These are phyloP conservation scores for Nigrograna mackinnonii DNA, from an alignment of 2,329 filamentous ascomycete genomes.

Conservation along the genomic window DNA sequence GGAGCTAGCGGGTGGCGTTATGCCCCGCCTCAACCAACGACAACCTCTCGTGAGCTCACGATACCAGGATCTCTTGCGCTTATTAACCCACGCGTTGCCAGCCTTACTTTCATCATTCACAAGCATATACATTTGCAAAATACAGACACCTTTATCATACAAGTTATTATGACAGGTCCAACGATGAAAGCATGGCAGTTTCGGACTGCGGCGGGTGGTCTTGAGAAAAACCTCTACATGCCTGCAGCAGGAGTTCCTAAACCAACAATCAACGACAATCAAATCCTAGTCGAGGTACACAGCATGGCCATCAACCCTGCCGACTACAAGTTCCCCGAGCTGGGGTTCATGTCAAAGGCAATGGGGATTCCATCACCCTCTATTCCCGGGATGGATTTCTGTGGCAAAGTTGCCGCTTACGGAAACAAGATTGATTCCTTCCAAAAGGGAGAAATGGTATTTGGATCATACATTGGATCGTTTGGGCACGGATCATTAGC, in stretches of 20 bases:
- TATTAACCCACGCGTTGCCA: too few species aligned
- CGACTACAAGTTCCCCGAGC: slow-evolving; percentile 66
- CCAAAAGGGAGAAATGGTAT: slow-evolving; percentile 43
- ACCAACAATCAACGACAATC: slow-evolving; percentile 40
- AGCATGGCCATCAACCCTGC: slow-evolving; percentile 62
- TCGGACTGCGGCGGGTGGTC: slow-evolving; percentile 45
- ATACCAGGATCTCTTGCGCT: too few species aligned
- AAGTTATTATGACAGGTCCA: slow-evolving; percentile 8
- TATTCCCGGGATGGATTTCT: slow-evolving; percentile 55
- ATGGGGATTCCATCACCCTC: slow-evolving; percentile 45
- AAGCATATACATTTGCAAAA: slow-evolving; percentile 6
- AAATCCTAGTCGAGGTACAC: slow-evolving; percentile 61
- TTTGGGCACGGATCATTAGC: slow-evolving; percentile 39
- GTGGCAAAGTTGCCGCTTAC: slow-evolving; percentile 51
- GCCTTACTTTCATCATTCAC: too few species aligned
- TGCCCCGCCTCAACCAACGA: too few species aligned
- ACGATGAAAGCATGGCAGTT: slow-evolving; percentile 66
- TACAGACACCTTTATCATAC: too few species aligned
- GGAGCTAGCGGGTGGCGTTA: too few species aligned
- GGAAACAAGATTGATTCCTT: slow-evolving; percentile 28
- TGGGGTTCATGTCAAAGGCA: slow-evolving; percentile 45
- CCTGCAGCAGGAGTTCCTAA: slow-evolving; percentile 47
- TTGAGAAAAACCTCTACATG: slow-evolving; percentile 60
- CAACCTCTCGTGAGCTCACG: too few species aligned
- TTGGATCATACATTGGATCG: slow-evolving; percentile 37